Conservation (phyloP, 2,329 filamentous ascomycete species). For the Botrytis porri region DNA sequence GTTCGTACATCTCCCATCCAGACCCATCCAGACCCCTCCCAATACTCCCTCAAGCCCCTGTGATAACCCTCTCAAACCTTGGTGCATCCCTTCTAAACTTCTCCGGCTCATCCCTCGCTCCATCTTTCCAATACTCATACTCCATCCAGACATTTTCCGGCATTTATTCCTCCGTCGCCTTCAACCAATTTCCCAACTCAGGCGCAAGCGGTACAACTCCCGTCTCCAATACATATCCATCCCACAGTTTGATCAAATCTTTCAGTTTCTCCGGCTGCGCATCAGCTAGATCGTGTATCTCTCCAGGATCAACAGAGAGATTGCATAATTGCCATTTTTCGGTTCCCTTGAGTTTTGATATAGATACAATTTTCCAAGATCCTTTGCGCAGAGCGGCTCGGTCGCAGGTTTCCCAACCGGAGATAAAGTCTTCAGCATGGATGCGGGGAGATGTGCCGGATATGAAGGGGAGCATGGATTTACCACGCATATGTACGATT, state of each 20-base stretch:
- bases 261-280: slow-evolving; percentile 44
- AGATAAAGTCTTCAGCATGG: neutral
- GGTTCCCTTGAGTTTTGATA: slow-evolving; percentile 53
- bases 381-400: neutral
- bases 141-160: slow-evolving; percentile 64
- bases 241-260: slow-evolving; percentile 52
- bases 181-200: slow-evolving; percentile 56
- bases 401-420: neutral
- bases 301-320: slow-evolving; percentile 49
- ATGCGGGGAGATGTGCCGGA: neutral
- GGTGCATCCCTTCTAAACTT: slow-evolving; percentile 22
- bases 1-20: neutral
- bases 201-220: slow-evolving; percentile 59
- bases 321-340: slow-evolving; percentile 59
- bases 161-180: slow-evolving; percentile 63
- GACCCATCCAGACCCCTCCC: too few species aligned
- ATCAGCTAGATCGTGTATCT: slow-evolving; percentile 47
- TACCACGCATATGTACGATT: neutral
- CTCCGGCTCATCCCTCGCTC: slow-evolving; percentile 38
- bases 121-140: slow-evolving; percentile 61
- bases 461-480: neutral
- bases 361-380: slow-evolving; percentile 28
- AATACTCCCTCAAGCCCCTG: neutral
- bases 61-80: slow-evolving; percentile 24
- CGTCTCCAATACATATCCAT: slow-evolving; percentile 56